A percentile compares a stretch with the other conserved stretches of the same genome.
These are phyloP conservation scores for Diaporthe nobilis DNA, from an alignment of 2,329 filamentous ascomycete species.

Conservation along the genomic window DNA sequence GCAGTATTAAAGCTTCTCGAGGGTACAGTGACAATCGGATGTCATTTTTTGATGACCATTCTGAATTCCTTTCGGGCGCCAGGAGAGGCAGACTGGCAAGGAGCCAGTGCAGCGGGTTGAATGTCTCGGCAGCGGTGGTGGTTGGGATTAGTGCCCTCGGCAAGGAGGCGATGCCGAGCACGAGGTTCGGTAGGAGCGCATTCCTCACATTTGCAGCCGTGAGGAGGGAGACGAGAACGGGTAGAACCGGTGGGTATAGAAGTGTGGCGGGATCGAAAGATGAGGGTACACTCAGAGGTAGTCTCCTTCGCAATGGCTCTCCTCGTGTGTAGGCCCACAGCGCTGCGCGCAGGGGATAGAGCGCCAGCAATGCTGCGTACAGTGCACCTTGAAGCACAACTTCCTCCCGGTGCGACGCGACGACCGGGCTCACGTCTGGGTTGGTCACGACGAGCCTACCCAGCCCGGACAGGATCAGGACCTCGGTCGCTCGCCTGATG, in stretches of 20 bases:
- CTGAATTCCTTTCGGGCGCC: constrained; percentile 53
- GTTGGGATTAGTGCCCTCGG: constrained; percentile 81
- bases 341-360: constrained; percentile 74
- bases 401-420: constrained; percentile 64
- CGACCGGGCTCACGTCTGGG: constrained; percentile 59
- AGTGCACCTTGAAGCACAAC: constrained; percentile 55
- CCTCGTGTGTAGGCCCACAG: constrained; percentile 61
- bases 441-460: constrained; percentile 65
- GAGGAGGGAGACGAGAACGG: constrained; percentile 82
- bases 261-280: constrained; percentile 93
- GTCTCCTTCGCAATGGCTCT: constrained; percentile 46
- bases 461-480: constrained; percentile 64
- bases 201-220: constrained; percentile 73
- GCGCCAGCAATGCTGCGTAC: constrained; percentile 57
- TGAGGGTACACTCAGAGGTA: constrained; percentile 71
- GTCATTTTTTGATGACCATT: constrained; percentile 45
- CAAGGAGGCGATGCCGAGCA: constrained; percentile 84
- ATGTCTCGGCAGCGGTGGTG: constrained; percentile 67
- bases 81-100: constrained; percentile 79
- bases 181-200: constrained; percentile 81
- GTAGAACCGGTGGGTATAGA: constrained; percentile 86
- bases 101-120: constrained; percentile 83
- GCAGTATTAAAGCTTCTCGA: constrained; percentile 49
- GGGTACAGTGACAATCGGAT: constrained; percentile 36
- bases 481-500: constrained; percentile 66